Conservation (phyloP, 1,284 basidiomycete genomes). For the Polyporus tsugae region DNA sequence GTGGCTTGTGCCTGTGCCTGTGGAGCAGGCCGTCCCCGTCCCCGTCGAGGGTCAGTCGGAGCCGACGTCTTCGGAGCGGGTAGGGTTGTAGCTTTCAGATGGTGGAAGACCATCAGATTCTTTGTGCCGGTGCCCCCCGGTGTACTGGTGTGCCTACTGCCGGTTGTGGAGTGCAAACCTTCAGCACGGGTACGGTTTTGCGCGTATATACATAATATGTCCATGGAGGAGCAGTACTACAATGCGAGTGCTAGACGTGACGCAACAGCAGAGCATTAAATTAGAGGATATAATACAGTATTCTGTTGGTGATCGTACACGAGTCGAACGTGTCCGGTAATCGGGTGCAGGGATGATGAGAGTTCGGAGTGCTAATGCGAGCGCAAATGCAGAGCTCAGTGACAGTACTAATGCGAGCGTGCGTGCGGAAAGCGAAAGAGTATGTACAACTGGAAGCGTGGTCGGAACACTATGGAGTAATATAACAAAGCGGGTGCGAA, state of each 20-base stretch:
- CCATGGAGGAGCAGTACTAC: slow-evolving; percentile 1
- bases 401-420: slow-evolving; percentile 12
- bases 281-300: slow-evolving; percentile 24
- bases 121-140: too few species aligned
- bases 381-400: slow-evolving; percentile 10
- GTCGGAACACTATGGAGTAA: not conserved
- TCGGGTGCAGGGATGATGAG: not conserved
- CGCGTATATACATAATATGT: not conserved
- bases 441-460: slow-evolving; percentile 8
- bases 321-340: slow-evolving; percentile 7
- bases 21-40: slow-evolving; percentile 18
- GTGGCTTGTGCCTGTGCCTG: slow-evolving; percentile 37
- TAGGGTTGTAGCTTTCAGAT: not conserved
- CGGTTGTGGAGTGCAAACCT: not conserved
- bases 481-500: slow-evolving; percentile 16
- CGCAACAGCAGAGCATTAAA: slow-evolving; percentile 18
- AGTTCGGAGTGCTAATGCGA: slow-evolving; percentile 4
- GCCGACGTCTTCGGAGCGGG: slow-evolving; percentile 38
- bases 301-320: slow-evolving; percentile 7
- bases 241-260: slow-evolving; percentile 1
- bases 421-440: slow-evolving; percentile 8
- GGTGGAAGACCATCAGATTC: too few species aligned
- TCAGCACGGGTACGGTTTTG: not conserved
- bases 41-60: slow-evolving; percentile 36
- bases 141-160: too few species aligned